Percentiles rank a stretch among this genome's conserved stretches.
Evolutionary conservation across 2,329 filamentous ascomycete species (phyloP).

Genomic region (Xylaria sp.): DNA sequence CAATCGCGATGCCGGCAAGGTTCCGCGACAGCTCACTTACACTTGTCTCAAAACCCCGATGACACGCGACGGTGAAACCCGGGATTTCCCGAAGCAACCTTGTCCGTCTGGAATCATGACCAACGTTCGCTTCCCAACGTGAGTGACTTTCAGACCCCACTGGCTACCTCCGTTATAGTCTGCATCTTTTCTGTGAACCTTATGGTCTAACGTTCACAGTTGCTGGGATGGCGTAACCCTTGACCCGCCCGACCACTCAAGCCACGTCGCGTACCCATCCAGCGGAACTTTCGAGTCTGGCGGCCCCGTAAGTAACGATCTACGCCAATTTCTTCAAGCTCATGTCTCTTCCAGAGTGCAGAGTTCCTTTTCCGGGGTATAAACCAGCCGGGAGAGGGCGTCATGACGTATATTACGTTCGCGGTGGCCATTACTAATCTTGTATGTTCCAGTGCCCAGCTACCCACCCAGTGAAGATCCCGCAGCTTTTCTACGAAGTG

Average conservation of each 20-base stretch:
- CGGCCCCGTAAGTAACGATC: conserved; percentile 39
- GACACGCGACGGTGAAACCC: conserved; percentile 21
- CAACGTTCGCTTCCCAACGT: conserved; percentile 58
- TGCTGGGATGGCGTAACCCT: conserved; percentile 60
- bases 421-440: neutral
- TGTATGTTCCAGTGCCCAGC: conserved; percentile 47
- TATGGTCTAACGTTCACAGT: conserved; percentile 4
- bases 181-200: neutral
- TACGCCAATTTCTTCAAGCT: neutral
- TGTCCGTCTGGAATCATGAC: conserved; percentile 55
- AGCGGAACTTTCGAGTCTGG: conserved; percentile 44
- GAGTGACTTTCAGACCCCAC: neutral
- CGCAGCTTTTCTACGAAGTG: conserved; percentile 66
- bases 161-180: neutral
- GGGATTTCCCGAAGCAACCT: conserved; percentile 50
- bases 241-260: conserved; percentile 53
- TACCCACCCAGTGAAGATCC: conserved; percentile 58
- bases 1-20: conserved; percentile 34
- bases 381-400: no score
- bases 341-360: no score
- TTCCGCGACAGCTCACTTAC: conserved; percentile 22
- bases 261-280: conserved; percentile 56
- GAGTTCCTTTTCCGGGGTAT: no score
- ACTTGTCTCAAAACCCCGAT: conserved; percentile 19
- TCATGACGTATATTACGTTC: no score